Percentiles rank a stretch among this genome's conserved stretches.
Evolutionary conservation across 2,329 filamentous ascomycete genomes (phyloP).

Genomic region (Xylariaceae sp.): DNA sequence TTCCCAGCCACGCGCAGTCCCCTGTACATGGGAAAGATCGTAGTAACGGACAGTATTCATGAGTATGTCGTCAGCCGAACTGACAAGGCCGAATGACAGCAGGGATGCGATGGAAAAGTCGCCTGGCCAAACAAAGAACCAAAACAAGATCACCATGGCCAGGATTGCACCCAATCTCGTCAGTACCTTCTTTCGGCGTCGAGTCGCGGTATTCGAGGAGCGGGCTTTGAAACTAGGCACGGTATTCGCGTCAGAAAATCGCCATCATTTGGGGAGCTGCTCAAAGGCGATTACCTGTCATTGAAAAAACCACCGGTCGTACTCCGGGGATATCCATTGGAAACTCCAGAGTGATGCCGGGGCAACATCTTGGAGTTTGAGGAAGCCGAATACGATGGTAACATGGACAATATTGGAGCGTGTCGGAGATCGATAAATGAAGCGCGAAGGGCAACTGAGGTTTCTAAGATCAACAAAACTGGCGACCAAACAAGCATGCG

Average conservation of each 20-base stretch:
- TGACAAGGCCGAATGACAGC: constrained; percentile 67
- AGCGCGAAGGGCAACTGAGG: neutral
- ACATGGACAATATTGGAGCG: constrained; percentile 58
- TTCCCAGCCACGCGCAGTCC: constrained; percentile 91
- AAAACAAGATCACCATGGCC: constrained; percentile 59
- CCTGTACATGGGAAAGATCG: constrained; percentile 86
- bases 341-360: constrained; percentile 73
- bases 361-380: constrained; percentile 70
- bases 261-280: constrained; percentile 1
- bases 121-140: constrained; percentile 71
- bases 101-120: constrained; percentile 57
- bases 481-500: constrained; percentile 13
- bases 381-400: constrained; percentile 54
- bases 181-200: constrained; percentile 69
- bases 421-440: neutral
- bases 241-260: constrained; percentile 14
- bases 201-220: constrained; percentile 64
- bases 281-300: constrained; percentile 65
- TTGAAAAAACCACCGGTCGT: constrained; percentile 72
- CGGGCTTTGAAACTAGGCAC: constrained; percentile 79
- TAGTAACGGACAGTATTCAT: constrained; percentile 97
- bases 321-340: constrained; percentile 76
- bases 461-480: constrained; percentile 9
- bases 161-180: constrained; percentile 60
- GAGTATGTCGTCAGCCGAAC: constrained; percentile 64